A percentile compares a stretch with the other conserved stretches of the same genome.
phyloP scores from a whole-genome alignment of 2,329 filamentous ascomycete genomes.

The Sclerotinia sclerotiorum region DNA sequence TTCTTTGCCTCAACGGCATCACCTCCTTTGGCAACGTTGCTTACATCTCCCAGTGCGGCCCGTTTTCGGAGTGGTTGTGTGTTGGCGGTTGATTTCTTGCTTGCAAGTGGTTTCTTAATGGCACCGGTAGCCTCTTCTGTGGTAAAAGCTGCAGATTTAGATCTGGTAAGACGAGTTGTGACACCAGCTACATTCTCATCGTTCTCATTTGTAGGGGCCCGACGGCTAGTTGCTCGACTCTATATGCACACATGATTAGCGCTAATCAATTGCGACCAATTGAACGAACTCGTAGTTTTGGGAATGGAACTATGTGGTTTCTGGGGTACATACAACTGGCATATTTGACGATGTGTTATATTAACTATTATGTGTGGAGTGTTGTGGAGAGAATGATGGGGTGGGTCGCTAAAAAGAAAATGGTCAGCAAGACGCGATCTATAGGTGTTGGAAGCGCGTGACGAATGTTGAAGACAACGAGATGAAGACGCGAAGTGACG shows the following conservation, averaged over 20 bases:
- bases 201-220: constrained; percentile 85
- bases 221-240: constrained; percentile 70
- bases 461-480: constrained; percentile 14
- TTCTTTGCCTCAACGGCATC: constrained; percentile 70
- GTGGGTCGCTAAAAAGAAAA: constrained; percentile 27
- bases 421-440: constrained; percentile 37
- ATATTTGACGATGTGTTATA: constrained; percentile 42
- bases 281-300: neutral
- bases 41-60: constrained; percentile 86
- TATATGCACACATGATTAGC: constrained; percentile 41
- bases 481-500: constrained; percentile 33
- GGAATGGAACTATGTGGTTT: constrained; percentile 14
- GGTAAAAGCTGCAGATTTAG: constrained; percentile 76
- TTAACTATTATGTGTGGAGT: constrained; percentile 41
- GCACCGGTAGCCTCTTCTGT: constrained; percentile 57
- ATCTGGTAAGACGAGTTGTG: constrained; percentile 84
- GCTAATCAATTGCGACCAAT: constrained; percentile 29
- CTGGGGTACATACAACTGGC: constrained; percentile 54
- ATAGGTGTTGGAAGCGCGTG: constrained; percentile 34
- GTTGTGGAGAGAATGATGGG: constrained; percentile 25
- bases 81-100: constrained; percentile 63
- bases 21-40: constrained; percentile 85
- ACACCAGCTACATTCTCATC: constrained; percentile 74
- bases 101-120: constrained; percentile 63
- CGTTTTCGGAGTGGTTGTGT: constrained; percentile 66